phyloP scores from a whole-genome alignment of 2,329 filamentous ascomycete genomes.

The Trichoderma atrobrunneum region DNA sequence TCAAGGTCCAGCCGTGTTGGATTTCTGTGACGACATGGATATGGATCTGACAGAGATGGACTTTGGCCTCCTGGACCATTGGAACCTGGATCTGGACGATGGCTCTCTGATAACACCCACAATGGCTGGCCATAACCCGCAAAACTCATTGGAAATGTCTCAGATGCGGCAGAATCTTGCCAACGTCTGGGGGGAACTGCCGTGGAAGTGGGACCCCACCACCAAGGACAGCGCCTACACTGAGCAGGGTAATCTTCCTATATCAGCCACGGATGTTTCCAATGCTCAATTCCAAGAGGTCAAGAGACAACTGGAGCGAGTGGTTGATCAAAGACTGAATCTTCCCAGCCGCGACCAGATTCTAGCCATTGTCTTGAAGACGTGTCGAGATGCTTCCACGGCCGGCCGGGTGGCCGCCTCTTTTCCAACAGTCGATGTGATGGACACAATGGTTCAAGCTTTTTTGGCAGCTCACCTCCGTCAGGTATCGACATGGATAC shows the following conservation, averaged over 20 bases:
- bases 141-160: slow-evolving; percentile 42
- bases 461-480: slow-evolving; percentile 57
- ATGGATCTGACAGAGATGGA: slow-evolving; percentile 52
- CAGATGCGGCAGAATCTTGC: slow-evolving; percentile 48
- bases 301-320: slow-evolving; percentile 37
- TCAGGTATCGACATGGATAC: slow-evolving; percentile 59
- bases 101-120: background rate
- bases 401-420: slow-evolving; percentile 55
- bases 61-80: slow-evolving; percentile 49
- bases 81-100: slow-evolving; percentile 40
- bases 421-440: slow-evolving; percentile 58
- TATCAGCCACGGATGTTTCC: slow-evolving; percentile 39
- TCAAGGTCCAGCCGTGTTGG: slow-evolving; percentile 45
- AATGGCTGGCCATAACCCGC: slow-evolving; percentile 25
- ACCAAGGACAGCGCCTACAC: slow-evolving; percentile 43
- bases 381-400: slow-evolving; percentile 50
- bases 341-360: slow-evolving; percentile 57
- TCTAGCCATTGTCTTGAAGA: slow-evolving; percentile 61
- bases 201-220: slow-evolving; percentile 50
- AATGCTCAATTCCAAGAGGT: slow-evolving; percentile 40
- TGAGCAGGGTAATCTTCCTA: slow-evolving; percentile 46
- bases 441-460: slow-evolving; percentile 61
- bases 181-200: slow-evolving; percentile 49
- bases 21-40: slow-evolving; percentile 50
- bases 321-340: slow-evolving; percentile 45